Evolutionary conservation across 202 grass and related monocot species (phyloP).

Genomic region (Brachypodium distachyon): DNA sequence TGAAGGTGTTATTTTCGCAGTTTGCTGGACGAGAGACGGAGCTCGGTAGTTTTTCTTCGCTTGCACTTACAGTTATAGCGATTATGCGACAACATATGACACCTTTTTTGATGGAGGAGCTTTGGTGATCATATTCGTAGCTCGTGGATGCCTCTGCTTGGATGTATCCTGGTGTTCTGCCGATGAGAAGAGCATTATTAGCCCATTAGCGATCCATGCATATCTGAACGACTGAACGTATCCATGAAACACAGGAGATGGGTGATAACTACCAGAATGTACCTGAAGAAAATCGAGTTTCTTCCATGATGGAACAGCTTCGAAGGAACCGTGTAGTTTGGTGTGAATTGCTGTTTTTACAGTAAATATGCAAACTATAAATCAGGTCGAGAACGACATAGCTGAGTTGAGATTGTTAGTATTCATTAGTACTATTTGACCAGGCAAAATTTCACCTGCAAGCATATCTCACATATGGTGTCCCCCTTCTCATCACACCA

Average conservation of each 20-base stretch:
- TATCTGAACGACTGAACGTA: no score
- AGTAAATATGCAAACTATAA: not conserved
- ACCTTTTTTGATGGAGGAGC: conserved; percentile 15
- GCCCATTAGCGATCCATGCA: no score
- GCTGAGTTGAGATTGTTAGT: not conserved
- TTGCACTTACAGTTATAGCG: conserved; percentile 45
- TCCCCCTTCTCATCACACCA: conserved; percentile 89
- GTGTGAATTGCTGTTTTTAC: conserved; percentile 30
- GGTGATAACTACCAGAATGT: no score
- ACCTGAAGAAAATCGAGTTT: conserved; percentile 57
- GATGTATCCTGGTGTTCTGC: conserved; percentile 40
- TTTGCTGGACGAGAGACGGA: not conserved
- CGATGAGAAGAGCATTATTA: not conserved
- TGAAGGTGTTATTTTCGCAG: not conserved
- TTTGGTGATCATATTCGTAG: conserved; percentile 15
- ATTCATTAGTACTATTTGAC: not conserved
- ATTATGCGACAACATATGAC: conserved; percentile 53
- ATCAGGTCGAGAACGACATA: not conserved
- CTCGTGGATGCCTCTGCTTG: conserved; percentile 32
- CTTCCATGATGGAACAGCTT: conserved; percentile 43
- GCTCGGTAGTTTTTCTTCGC: not conserved
- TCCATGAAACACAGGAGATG: no score
- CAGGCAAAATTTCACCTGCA: conserved; percentile 35
- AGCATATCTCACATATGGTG: conserved; percentile 74
- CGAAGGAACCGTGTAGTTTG: conserved; percentile 37